Evolutionary conservation across 192 early-diverging fungal genomes (phyloP).

Genomic region (Dimargaris cristalligena): DNA sequence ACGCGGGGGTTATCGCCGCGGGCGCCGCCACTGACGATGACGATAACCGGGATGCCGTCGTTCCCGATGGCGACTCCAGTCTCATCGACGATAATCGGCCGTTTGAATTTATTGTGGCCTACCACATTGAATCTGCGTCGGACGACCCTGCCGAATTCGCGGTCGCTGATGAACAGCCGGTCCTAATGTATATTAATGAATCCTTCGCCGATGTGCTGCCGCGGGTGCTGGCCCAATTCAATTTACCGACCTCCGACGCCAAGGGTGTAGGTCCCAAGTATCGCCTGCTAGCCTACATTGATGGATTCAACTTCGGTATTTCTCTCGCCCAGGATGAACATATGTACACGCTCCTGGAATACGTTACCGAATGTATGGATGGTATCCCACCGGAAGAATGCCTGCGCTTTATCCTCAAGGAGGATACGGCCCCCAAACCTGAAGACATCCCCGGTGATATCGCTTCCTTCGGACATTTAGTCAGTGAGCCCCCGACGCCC

Average conservation of each 20-base stretch:
- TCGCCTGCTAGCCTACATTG: slow-evolving; percentile 8
- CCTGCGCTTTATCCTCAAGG: slow-evolving; percentile 10
- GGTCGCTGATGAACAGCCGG: neutral
- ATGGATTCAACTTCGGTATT: slow-evolving; percentile 6
- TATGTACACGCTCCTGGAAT: slow-evolving; percentile 9
- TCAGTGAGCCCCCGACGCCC: slow-evolving; percentile 1
- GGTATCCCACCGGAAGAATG: neutral
- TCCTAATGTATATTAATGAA: neutral
- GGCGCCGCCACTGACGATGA: neutral
- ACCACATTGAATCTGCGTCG: neutral
- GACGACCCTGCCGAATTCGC: slow-evolving; percentile 1
- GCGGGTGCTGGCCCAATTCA: neutral
- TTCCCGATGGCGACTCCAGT: too few species aligned
- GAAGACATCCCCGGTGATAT: neutral
- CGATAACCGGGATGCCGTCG: neutral
- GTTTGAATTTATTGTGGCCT: slow-evolving; percentile 7
- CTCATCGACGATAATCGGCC: neutral
- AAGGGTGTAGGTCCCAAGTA: neutral
- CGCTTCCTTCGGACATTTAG: neutral
- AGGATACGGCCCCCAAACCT: neutral
- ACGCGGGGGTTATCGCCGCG: neutral
- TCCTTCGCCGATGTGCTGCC: neutral
- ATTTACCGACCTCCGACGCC: neutral
- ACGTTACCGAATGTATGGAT: slow-evolving; percentile 5
- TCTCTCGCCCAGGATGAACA: slow-evolving; percentile 4